Conservation (phyloP, 1,139 yeast genomes). For the Blastobotrys illinoisensis region DNA sequence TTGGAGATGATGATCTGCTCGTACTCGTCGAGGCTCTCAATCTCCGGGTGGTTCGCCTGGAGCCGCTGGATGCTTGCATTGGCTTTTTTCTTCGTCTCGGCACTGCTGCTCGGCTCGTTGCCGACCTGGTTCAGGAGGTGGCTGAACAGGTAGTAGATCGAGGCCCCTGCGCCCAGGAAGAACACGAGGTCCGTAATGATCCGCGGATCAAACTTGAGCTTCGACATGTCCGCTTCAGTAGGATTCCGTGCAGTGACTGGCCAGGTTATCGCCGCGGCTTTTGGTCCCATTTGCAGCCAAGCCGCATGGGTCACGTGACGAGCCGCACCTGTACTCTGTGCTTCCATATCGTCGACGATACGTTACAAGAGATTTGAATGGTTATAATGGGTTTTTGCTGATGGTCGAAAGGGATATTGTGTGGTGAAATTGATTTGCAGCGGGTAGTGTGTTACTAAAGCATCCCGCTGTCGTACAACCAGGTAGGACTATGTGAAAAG, state of each 20-base stretch:
- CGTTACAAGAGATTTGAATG: too few relatives aligned
- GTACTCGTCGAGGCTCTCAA: constrained; percentile 64
- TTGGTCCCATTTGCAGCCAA: background rate
- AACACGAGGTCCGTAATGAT: constrained; percentile 59
- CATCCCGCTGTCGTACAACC: too few relatives aligned
- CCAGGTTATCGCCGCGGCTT: too few relatives aligned
- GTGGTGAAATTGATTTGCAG: too few relatives aligned
- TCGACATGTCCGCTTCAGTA: constrained; percentile 12
- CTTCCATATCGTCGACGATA: too few relatives aligned
- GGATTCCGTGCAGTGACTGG: too few relatives aligned
- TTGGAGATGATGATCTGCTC: constrained; percentile 70
- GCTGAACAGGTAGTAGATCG: constrained; percentile 65
- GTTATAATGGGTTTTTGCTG: too few relatives aligned
- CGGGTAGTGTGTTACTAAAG: too few relatives aligned
- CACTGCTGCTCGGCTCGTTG: constrained; percentile 21
- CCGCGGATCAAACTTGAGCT: constrained; percentile 23
- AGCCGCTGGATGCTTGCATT: constrained; percentile 56
- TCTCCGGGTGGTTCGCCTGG: constrained; percentile 52
- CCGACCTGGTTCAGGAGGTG: constrained; percentile 37
- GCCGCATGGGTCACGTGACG: too few relatives aligned
- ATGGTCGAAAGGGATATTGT: too few relatives aligned
- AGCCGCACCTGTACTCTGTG: too few relatives aligned
- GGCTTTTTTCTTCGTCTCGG: constrained; percentile 63
- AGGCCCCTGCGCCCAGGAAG: constrained; percentile 75
- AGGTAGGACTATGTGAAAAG: too few relatives aligned